Base-by-base conservation (phyloP, 176 grass and related monocot genomes). In the Musa itinerans region DNA sequence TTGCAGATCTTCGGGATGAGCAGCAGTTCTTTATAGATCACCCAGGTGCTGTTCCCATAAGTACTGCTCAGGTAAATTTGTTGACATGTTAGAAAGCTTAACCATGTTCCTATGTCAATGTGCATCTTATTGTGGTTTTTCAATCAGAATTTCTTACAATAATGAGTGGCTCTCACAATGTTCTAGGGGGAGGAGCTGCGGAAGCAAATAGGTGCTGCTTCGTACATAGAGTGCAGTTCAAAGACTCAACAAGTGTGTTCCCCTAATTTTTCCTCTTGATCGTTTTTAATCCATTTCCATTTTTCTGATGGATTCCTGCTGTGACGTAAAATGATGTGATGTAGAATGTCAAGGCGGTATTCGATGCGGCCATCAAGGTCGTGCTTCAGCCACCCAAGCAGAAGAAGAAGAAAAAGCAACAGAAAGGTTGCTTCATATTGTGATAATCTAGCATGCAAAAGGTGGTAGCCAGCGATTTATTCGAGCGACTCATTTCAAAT, bases 341-440 rank as follows among this genome's bases (percentile, higher is more conserved):
- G 29, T 74, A 83, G 82, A 79, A 83, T 73, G 82, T 83, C 49
- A 83, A 83, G 43, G 75, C 43, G 48, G 82, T 83, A 66, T 83
- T 83, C 54, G 82, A 83, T 78, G 76, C 82, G 0, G 82, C 82
- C 34, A 83, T 83, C 48, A 83, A 83, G 56, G 76, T 83, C 3
- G 71, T 62, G 20, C 57, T 62, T 62, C 57, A 62, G 20, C 57
- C 57, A 62, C 57, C 57, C 15, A 62, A 62, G 13, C 57, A 62
- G 3, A 62, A 62, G 57, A 62, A 62, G 57, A 62, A 62, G 21
- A 62, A 62, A 6, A 62, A 20, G 57, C 17, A 15, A 62, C 57
- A 62, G 13, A 62, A 20, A n/a, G 15, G 17, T 19, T 62, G 57
- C 13, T 62, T 17, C 57, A 62, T 62, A 19, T 62, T 62, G n/a